phyloP scores from a whole-genome alignment of 2,329 filamentous ascomycete genomes.

The Neonectria coccinea region DNA sequence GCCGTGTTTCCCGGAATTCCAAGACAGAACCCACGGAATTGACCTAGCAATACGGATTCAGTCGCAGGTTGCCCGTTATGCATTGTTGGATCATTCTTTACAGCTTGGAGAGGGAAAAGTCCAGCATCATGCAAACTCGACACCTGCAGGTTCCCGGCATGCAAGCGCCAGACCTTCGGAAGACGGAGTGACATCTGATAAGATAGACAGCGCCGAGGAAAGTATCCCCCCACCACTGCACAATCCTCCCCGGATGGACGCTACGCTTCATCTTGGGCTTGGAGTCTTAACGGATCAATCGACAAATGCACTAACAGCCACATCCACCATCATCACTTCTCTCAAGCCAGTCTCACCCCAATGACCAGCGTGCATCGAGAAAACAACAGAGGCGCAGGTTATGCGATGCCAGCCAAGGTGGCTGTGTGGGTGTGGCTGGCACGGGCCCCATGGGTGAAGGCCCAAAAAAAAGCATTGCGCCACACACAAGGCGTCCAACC shows the following conservation, averaged over 20 bases:
- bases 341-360: not conserved
- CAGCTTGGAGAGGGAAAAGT: not conserved
- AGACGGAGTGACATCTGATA: not conserved
- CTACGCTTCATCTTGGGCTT: not conserved
- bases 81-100: not conserved
- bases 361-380: not conserved
- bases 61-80: not conserved
- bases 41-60: not conserved
- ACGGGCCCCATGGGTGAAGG: no score
- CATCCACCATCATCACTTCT: not conserved
- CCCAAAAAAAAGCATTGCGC: slow-evolving; percentile 20
- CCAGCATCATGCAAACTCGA: not conserved
- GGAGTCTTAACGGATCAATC: not conserved
- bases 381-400: slow-evolving; percentile 13
- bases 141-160: not conserved
- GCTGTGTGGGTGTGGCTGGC: slow-evolving; percentile 8
- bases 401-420: not conserved
- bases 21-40: not conserved
- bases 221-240: not conserved
- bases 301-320: not conserved
- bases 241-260: not conserved
- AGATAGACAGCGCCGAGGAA: not conserved
- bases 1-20: slow-evolving; percentile 1
- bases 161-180: not conserved
- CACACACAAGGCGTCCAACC: slow-evolving; percentile 32